phyloP scores from a whole-genome alignment of 169 alveolate species.

The Plasmodium gaboni region DNA sequence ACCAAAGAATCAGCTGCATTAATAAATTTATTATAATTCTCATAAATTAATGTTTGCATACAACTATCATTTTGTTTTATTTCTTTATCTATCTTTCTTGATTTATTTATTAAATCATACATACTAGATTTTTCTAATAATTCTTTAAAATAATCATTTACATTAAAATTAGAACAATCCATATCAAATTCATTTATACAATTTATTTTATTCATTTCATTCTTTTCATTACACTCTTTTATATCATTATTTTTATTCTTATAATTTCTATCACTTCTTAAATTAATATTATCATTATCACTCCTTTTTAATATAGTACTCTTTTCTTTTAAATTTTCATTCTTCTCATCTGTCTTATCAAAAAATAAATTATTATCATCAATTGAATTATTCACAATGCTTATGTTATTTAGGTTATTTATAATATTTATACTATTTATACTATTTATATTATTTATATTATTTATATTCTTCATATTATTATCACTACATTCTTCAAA shows the following conservation, averaged over 20 bases:
- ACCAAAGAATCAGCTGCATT: conserved; percentile 90
- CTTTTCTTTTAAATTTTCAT: conserved; percentile 7
- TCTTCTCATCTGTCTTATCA: too few relatives aligned
- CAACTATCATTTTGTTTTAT: conserved; percentile 83
- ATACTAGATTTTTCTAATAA: conserved; percentile 52
- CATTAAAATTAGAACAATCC: conserved; percentile 68
- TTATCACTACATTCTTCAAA: background rate
- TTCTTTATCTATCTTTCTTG: conserved; percentile 63
- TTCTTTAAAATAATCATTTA: conserved; percentile 48
- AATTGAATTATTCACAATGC: too few relatives aligned
- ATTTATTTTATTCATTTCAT: background rate
- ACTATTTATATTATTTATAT: background rate
- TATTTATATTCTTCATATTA: background rate
- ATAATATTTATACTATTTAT: background rate
- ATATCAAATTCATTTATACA: conserved; percentile 33
- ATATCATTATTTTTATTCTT: background rate
- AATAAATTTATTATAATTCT: conserved; percentile 91
- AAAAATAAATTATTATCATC: too few relatives aligned
- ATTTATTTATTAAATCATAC: conserved; percentile 58
- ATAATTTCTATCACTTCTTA: background rate
- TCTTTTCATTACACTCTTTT: background rate
- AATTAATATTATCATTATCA: background rate
- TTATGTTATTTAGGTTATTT: too few relatives aligned
- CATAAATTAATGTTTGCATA: conserved; percentile 90
- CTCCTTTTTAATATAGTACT: background rate